Conservation (phyloP, 108 stramenopile species). For the Schizochytrium sp. region DNA sequence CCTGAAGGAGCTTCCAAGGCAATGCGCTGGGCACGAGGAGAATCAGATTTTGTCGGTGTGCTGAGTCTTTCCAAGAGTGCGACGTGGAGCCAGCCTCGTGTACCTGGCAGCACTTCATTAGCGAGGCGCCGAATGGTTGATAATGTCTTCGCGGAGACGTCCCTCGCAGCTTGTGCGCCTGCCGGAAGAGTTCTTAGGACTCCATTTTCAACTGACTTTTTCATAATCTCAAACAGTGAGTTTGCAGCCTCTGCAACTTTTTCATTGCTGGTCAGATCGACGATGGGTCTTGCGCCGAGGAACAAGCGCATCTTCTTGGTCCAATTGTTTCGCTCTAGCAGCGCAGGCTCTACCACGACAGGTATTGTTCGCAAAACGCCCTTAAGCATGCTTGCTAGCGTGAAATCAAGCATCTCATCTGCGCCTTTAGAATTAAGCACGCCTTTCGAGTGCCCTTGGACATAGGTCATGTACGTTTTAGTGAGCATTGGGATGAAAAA, state of each 20-base stretch:
- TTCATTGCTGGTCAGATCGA: background rate
- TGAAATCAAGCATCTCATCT: slow-evolving; percentile 28
- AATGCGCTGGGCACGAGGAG: background rate
- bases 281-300: slow-evolving; percentile 6
- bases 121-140: background rate
- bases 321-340: background rate
- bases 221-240: background rate
- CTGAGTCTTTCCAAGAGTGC: background rate
- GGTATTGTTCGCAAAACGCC: background rate
- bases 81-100: slow-evolving; percentile 14
- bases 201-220: background rate
- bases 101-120: background rate
- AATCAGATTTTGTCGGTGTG: background rate
- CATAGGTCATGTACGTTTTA: background rate
- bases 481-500: background rate
- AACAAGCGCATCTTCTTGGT: background rate
- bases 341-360: background rate
- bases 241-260: background rate
- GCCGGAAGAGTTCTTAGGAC: background rate
- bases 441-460: background rate
- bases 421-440: background rate
- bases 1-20: background rate
- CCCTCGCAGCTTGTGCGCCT: background rate
- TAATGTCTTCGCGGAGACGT: background rate
- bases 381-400: background rate